These are phyloP conservation scores for Pythium pyrilobum DNA, from an alignment of 352 stramenopile genomes.

Conservation along the genomic window DNA sequence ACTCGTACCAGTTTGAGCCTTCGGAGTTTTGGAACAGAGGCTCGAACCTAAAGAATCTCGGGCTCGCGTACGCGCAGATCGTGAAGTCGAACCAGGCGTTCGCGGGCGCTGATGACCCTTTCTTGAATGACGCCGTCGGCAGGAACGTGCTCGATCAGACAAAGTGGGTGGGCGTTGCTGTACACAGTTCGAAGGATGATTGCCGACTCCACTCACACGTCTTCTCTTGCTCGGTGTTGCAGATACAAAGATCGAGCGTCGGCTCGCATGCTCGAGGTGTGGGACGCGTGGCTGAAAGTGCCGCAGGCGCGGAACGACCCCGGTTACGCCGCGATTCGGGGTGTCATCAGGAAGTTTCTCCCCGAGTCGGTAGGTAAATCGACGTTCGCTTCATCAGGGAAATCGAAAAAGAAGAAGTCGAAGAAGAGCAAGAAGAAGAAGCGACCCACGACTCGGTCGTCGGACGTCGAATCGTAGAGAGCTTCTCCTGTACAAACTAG, in stretches of 20 bases:
- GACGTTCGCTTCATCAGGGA: background rate
- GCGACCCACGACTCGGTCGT: no score
- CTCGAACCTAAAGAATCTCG: conserved; percentile 90
- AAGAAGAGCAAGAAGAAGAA: conserved; percentile 14
- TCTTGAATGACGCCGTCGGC: conserved; percentile 46
- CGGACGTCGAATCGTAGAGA: no score
- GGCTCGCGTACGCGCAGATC: conserved; percentile 92
- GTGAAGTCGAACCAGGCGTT: conserved; percentile 75
- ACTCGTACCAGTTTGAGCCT: conserved; percentile 61
- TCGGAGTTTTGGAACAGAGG: conserved; percentile 52
- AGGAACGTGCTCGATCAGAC: conserved; percentile 26
- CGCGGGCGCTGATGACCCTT: conserved; percentile 26
- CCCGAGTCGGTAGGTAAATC: conserved; percentile 4
- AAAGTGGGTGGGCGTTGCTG: conserved; percentile 22
- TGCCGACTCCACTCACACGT: background rate
- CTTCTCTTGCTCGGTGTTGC: background rate
- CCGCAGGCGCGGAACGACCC: conserved; percentile 41
- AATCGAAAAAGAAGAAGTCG: conserved; percentile 5
- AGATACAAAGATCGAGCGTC: conserved; percentile 68
- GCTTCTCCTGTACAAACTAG: no score
- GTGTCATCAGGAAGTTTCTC: conserved; percentile 48
- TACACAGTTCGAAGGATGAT: background rate
- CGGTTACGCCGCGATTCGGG: conserved; percentile 42
- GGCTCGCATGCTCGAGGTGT: conserved; percentile 65
- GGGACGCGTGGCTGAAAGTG: conserved; percentile 48